These are phyloP conservation scores for Macrophomina pseudophaseolina DNA, from an alignment of 2,329 filamentous ascomycete genomes.

Conservation along the genomic window DNA sequence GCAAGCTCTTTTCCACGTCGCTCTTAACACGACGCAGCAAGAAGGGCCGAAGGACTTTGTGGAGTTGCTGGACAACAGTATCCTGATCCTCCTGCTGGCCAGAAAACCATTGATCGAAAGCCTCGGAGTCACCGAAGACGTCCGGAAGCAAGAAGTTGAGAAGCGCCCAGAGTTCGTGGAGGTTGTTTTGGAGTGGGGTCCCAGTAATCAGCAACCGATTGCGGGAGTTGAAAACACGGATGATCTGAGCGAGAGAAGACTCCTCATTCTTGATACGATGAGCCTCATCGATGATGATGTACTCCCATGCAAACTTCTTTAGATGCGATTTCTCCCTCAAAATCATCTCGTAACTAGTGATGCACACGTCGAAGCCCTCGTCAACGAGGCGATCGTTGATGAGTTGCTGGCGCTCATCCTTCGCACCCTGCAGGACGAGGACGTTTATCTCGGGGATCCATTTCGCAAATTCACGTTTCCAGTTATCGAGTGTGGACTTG, in stretches of 20 bases:
- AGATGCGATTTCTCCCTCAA: slow-evolving; percentile 91
- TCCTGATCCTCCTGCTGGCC: slow-evolving; percentile 90
- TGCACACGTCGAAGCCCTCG: slow-evolving; percentile 95
- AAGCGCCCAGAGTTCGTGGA: slow-evolving; percentile 96
- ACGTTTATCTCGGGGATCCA: slow-evolving; percentile 98
- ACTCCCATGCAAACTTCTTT: slow-evolving; percentile 99
- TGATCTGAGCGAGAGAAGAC: slow-evolving; percentile 94
- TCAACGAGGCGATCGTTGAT: slow-evolving; percentile 92
- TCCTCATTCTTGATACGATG: slow-evolving; percentile 99
- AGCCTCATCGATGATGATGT: slow-evolving; percentile 98
- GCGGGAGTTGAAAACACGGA: slow-evolving; percentile 92
- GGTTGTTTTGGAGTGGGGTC: slow-evolving; percentile 95
- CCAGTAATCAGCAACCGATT: slow-evolving; percentile 96
- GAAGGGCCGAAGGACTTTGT: slow-evolving; percentile 91
- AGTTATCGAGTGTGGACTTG: slow-evolving; percentile 98
- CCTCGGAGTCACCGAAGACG: slow-evolving; percentile 94
- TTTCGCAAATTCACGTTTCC: slow-evolving; percentile 89
- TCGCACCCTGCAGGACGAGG: slow-evolving; percentile 89
- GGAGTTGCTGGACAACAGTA: slow-evolving; percentile 92
- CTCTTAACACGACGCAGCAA: slow-evolving; percentile 93
- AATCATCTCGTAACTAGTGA: slow-evolving; percentile 99
- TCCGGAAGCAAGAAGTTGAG: slow-evolving; percentile 98
- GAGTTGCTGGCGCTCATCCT: slow-evolving; percentile 86
- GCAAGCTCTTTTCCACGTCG: slow-evolving; percentile 95
- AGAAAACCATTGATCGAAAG: slow-evolving; percentile 98